A percentile compares a stretch with the other conserved stretches of the same genome.
Conservation (phyloP, 306 rosid species). For the Arachis stenosperma region DNA sequence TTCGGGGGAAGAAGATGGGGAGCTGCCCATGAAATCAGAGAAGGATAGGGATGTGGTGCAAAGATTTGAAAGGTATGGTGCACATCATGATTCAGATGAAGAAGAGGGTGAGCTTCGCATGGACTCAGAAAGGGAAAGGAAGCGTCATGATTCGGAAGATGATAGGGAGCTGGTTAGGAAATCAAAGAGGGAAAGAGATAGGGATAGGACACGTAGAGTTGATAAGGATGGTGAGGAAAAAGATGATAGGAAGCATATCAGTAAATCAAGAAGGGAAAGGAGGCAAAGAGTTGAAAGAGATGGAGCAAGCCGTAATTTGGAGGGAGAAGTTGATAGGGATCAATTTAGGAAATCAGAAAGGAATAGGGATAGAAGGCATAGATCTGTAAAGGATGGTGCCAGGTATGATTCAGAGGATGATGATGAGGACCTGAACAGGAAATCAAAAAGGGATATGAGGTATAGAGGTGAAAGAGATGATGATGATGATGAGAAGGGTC, state of each 20-base stretch:
- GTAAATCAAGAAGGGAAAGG: background rate
- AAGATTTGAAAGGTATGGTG: too few relatives aligned
- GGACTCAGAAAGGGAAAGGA: background rate
- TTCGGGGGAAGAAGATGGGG: constrained; percentile 48
- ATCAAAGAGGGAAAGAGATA: background rate
- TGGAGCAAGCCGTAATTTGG: constrained; percentile 37
- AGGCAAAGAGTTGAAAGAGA: background rate
- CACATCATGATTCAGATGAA: constrained; percentile 40
- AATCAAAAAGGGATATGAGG: background rate
- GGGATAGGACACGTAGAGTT: background rate
- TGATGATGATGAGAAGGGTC: constrained; percentile 25
- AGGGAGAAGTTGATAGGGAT: constrained; percentile 42
- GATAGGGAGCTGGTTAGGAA: background rate
- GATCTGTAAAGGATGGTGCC: constrained; percentile 38
- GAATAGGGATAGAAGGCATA: constrained; percentile 27
- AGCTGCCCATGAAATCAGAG: background rate
- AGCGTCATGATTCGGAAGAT: background rate
- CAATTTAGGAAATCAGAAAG: background rate
- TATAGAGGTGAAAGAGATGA: constrained; percentile 38
- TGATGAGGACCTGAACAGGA: constrained; percentile 31
- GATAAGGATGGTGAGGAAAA: background rate
- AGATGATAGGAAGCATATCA: background rate
- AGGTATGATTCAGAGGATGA: constrained; percentile 40
- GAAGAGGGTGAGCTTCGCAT: constrained; percentile 29
- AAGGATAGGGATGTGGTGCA: background rate